A percentile compares a stretch with the other conserved stretches of the same genome.
phyloP scores from a whole-genome alignment of 2,329 filamentous ascomycete genomes.

The Truncatella angustata region DNA sequence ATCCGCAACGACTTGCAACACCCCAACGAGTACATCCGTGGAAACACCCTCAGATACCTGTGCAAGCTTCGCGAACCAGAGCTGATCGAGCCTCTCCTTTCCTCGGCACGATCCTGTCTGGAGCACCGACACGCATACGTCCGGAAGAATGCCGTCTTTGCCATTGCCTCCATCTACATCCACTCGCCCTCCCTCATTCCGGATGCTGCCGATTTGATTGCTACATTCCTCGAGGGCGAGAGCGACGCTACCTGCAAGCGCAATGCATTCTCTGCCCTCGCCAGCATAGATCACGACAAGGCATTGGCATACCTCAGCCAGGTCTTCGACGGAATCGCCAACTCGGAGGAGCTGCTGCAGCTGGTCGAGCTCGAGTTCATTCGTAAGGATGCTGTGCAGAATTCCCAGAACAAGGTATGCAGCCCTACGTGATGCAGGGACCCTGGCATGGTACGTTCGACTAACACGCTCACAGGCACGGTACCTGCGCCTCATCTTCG shows the following conservation, averaged over 20 bases:
- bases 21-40: slow-evolving; percentile 96
- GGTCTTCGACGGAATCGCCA: slow-evolving; percentile 90
- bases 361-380: slow-evolving; percentile 96
- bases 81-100: slow-evolving; percentile 92
- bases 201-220: slow-evolving; percentile 89
- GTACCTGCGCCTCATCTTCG: slow-evolving; percentile 93
- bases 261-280: slow-evolving; percentile 91
- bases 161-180: slow-evolving; percentile 86
- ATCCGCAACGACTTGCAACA: slow-evolving; percentile 97
- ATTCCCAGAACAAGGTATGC: slow-evolving; percentile 85
- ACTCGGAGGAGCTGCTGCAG: slow-evolving; percentile 90
- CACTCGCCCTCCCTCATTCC: slow-evolving; percentile 91
- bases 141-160: slow-evolving; percentile 96
- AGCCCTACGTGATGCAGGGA: background rate
- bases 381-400: slow-evolving; percentile 92
- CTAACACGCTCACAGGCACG: slow-evolving; percentile 57
- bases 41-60: slow-evolving; percentile 96
- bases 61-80: slow-evolving; percentile 95
- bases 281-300: slow-evolving; percentile 90
- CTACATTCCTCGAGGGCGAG: slow-evolving; percentile 85
- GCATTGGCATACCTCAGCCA: slow-evolving; percentile 83
- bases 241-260: slow-evolving; percentile 95
- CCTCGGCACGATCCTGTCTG: slow-evolving; percentile 86
- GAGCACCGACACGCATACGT: slow-evolving; percentile 97
- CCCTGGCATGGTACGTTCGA: background rate